Evolutionary conservation across 2,329 filamentous ascomycete genomes (phyloP).

Genomic region (Aspergillus piperis): DNA sequence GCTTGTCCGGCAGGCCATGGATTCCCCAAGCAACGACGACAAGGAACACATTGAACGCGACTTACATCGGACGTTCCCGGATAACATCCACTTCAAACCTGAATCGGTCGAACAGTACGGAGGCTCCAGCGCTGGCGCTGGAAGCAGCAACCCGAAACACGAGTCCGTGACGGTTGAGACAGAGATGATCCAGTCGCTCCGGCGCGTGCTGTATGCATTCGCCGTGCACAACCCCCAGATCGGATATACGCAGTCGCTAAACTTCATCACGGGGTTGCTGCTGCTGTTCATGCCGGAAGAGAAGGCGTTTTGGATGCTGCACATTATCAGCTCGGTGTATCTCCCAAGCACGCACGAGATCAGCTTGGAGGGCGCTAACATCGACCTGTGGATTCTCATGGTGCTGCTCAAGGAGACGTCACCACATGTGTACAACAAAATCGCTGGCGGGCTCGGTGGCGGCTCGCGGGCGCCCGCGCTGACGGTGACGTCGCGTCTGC

Average conservation of each 20-base stretch:
- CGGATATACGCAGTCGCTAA: conserved; percentile 93
- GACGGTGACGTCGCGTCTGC: conserved; percentile 60
- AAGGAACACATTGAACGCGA: conserved; percentile 91
- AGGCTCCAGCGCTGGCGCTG: conserved; percentile 22
- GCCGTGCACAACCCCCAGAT: conserved; percentile 87
- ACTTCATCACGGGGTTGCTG: conserved; percentile 88
- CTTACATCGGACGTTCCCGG: conserved; percentile 88
- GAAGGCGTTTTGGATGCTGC: conserved; percentile 88
- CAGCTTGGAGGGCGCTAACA: conserved; percentile 86
- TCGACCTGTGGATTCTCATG: conserved; percentile 94
- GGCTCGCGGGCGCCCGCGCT: conserved; percentile 45
- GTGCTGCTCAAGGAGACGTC: conserved; percentile 77
- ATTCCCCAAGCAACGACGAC: conserved; percentile 68
- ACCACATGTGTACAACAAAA: conserved; percentile 82
- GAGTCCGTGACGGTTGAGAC: conserved; percentile 60
- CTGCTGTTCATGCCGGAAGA: conserved; percentile 90
- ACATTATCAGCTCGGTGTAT: conserved; percentile 85
- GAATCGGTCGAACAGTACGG: conserved; percentile 34
- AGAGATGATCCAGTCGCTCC: conserved; percentile 75
- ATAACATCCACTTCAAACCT: conserved; percentile 88
- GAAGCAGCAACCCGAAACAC: conserved; percentile 41
- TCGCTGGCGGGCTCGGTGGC: conserved; percentile 63
- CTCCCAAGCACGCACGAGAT: conserved; percentile 90
- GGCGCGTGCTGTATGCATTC: conserved; percentile 85
- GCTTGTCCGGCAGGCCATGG: conserved; percentile 67